Evolutionary conservation across 192 early-diverging fungal genomes (phyloP).

Genomic region (Podila minutissima): DNA sequence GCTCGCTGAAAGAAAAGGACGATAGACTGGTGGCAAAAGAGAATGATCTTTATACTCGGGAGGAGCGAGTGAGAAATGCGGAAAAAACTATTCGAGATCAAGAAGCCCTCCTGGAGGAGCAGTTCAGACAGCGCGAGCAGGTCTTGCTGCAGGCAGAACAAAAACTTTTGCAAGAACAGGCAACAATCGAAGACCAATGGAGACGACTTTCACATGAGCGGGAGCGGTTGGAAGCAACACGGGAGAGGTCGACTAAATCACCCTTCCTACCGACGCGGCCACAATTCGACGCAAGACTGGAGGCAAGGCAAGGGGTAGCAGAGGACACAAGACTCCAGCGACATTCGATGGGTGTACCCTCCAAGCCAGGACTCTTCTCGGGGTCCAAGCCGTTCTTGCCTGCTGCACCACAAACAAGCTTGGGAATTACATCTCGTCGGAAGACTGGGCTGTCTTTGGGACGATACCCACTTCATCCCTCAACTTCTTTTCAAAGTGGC

Average conservation of each 20-base stretch:
- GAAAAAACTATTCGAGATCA: conserved; percentile 32
- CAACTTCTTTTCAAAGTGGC: neutral
- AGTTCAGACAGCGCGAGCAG: neutral
- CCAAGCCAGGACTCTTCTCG: neutral
- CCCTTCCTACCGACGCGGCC: neutral
- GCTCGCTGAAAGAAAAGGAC: neutral
- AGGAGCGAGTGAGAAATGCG: conserved; percentile 14
- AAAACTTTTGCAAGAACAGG: conserved; percentile 1
- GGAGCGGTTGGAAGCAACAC: conserved; percentile 9
- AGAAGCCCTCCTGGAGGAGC: conserved; percentile 25
- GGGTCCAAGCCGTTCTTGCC: neutral
- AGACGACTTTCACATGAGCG: conserved; percentile 15
- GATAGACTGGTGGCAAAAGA: conserved; percentile 9
- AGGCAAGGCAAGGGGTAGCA: neutral
- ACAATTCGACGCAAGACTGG: neutral
- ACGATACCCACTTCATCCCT: conserved; percentile 22
- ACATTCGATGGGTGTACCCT: neutral
- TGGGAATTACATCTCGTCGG: conserved; percentile 19
- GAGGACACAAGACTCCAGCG: conserved; percentile 1
- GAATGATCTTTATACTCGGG: neutral
- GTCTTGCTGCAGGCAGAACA: neutral
- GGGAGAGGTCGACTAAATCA: neutral
- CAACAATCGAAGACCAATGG: conserved; percentile 1
- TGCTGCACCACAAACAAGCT: neutral
- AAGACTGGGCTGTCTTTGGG: conserved; percentile 31